A percentile compares a stretch with the other conserved stretches of the same genome.
phyloP scores from a whole-genome alignment of 78 protist species.

The Tieghemostelium lacteum region DNA sequence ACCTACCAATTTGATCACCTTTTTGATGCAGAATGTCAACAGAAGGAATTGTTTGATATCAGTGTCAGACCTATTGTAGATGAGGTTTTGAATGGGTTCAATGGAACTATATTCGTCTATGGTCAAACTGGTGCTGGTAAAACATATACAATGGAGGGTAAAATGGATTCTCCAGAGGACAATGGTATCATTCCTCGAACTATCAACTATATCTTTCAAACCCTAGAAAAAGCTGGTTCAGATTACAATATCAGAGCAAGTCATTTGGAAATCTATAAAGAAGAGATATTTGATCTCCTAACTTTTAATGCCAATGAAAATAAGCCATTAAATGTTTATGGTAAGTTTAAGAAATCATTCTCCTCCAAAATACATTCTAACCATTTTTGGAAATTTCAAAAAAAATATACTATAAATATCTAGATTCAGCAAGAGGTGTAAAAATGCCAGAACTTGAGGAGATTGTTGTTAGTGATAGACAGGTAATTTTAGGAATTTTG shows the following conservation, averaged over 20 bases:
- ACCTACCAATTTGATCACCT: slow-evolving; percentile 68
- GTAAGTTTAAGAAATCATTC: not conserved
- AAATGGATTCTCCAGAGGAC: slow-evolving; percentile 41
- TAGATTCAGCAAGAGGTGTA: slow-evolving; percentile 18
- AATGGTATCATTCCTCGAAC: slow-evolving; percentile 84
- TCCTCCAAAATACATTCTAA: not conserved
- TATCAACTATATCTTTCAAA: slow-evolving; percentile 79
- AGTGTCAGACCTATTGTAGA: slow-evolving; percentile 64
- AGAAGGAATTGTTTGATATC: slow-evolving; percentile 48
- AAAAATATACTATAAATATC: not conserved
- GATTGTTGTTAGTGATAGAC: slow-evolving; percentile 62
- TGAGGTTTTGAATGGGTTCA: slow-evolving; percentile 78
- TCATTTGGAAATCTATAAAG: slow-evolving; percentile 85
- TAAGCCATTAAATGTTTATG: slow-evolving; percentile 51
- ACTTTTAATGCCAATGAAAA: slow-evolving; percentile 52
- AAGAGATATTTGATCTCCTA: slow-evolving; percentile 73
- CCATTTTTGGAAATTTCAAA: not conserved
- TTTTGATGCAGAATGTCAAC: slow-evolving; percentile 47
- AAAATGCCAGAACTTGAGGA: slow-evolving; percentile 74
- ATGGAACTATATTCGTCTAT: slow-evolving; percentile 85
- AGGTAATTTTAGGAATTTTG: slow-evolving; percentile 31
- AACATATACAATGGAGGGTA: slow-evolving; percentile 87
- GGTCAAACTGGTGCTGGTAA: slow-evolving; percentile 86
- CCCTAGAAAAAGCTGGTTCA: slow-evolving; percentile 53
- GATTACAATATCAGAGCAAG: slow-evolving; percentile 70